Evolutionary conservation across 192 early-diverging fungal genomes (phyloP), one percentile per base, ranked within the genome.

Genomic region (Gryganskiella cystojenkinii): DNA sequence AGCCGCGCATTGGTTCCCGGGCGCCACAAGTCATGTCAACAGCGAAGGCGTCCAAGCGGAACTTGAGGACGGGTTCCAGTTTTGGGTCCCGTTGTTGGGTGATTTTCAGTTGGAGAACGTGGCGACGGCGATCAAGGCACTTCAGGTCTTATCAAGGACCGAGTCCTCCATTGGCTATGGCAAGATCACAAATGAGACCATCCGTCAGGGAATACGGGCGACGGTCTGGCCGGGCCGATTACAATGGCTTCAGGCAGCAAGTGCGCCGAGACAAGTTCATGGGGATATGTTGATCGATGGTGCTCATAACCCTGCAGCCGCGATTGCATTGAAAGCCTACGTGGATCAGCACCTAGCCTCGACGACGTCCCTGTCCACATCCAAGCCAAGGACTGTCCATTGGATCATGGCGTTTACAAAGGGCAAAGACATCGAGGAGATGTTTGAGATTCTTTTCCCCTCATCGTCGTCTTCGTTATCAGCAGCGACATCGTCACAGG

Each of bases 211-310:
- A 10, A 86, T 98, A 51, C 56, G 80, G 33, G 64, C 78, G 17
- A 91, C 92, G 4, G 67, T 83, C 42, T 96, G 95, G 94, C 94
- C 93, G 0, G 96, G 96, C 14, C 85, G 96, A 4, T 64, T 98
- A 56, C 92, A 96, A 47, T 92, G 89, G 88, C 69, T 91, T 25
- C 54, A 64, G 20, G 24, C 42, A 40, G 61, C 52, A 31, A 24
- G 24, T 15, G 31, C 70, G 3, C 64, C 56, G 5, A 45, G 24
- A 6, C 64, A 78, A 17, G 55, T 88, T 1, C 65, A 74, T 31
- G 73, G 64, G 13, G 67, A 71, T 70, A 61, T 98, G n/a, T 81
- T 96, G 9, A 84, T 94, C 0, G 96, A 98, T 68, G 97, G 97
- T 14, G 95, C 95, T 4, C 97, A 98, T 74, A 98, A 98, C 78